Evolutionary conservation across 2,329 filamentous ascomycete species (phyloP).

Genomic region (Penicillium sclerotiorum): DNA sequence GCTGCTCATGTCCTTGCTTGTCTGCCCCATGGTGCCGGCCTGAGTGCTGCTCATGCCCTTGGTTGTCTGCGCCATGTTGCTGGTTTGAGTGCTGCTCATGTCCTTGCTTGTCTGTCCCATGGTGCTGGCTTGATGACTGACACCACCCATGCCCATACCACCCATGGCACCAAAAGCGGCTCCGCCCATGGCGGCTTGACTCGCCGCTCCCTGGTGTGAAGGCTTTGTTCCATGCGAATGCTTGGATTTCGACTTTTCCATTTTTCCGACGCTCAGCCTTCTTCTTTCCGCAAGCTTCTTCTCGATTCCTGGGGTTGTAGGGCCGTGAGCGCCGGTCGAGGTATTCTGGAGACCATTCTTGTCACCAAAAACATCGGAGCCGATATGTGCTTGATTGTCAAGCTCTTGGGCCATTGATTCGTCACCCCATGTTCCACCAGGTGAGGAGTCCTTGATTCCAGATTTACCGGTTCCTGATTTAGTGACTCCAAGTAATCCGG

Average conservation of each 20-base stretch:
- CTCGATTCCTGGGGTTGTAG: neutral
- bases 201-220: conserved; percentile 4
- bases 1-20: too few relatives aligned
- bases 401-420: conserved; percentile 15
- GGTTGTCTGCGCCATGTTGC: conserved; percentile 5
- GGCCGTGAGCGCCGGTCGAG: neutral
- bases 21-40: conserved; percentile 1
- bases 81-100: neutral
- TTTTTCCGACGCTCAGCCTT: neutral
- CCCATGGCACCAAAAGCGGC: neutral
- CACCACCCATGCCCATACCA: conserved; percentile 6
- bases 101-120: conserved; percentile 8
- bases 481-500: conserved; percentile 1
- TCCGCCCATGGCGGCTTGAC: neutral
- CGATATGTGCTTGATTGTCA: conserved; percentile 13
- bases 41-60: conserved; percentile 1
- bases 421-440: neutral
- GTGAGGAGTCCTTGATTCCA: neutral
- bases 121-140: neutral
- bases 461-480: neutral
- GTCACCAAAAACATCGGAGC: conserved; percentile 17
- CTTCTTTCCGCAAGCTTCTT: neutral
- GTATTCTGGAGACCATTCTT: conserved; percentile 3
- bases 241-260: neutral
- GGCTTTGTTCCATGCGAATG: neutral